Evolutionary conservation across 169 alveolate species (phyloP), one percentile per base, ranked within the genome.

Genomic region (Plasmodium ovale): DNA sequence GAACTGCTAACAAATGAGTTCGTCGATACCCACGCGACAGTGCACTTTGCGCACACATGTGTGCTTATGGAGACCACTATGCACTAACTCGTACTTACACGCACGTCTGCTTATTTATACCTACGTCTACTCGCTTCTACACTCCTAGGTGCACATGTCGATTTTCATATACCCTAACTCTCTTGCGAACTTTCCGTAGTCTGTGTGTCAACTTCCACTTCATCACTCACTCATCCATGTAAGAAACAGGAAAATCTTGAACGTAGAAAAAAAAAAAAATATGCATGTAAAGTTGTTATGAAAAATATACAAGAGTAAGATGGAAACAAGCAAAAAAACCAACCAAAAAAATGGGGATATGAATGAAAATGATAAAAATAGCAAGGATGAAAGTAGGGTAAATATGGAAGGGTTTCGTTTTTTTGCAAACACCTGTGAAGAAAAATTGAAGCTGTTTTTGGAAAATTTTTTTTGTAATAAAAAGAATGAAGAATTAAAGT

Each of bases 341-440:
- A 74, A 59, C 31, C 33, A 42, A 65, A 27, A 39, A 58, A 74
- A 44, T 74, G 5, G 25, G 65, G 88, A 74, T 3, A 19, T 21
- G 2, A 74, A 29, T 65, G 88, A 74, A 21, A 27, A 27, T 74
- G 88, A 74, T 33, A 59, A 74, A 74, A 74, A 44, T 44, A 74
- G 16, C 37, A 60, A 74, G 51, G 88, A 74, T 37, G 74, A 74
- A 35, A 74, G 42, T 62, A 74, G 60, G 35, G 58, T 74, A 74
- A 21, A 74, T 60, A 44, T 74, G 88, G 73, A 65, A 21, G 88
- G 88, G 4, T 74, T 74, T 74, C 62, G 44, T 31, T 74, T 74
- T 54, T 74, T 74, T 60, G 88, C 73, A 35, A 74, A 74, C 39
- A 74, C 58, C 2, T 74, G 88, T 51, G 88, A 74, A 74, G 88